These are phyloP conservation scores for Flaveria trinervia DNA, from an alignment of 129 eudicot genomes.

Conservation along the genomic window DNA sequence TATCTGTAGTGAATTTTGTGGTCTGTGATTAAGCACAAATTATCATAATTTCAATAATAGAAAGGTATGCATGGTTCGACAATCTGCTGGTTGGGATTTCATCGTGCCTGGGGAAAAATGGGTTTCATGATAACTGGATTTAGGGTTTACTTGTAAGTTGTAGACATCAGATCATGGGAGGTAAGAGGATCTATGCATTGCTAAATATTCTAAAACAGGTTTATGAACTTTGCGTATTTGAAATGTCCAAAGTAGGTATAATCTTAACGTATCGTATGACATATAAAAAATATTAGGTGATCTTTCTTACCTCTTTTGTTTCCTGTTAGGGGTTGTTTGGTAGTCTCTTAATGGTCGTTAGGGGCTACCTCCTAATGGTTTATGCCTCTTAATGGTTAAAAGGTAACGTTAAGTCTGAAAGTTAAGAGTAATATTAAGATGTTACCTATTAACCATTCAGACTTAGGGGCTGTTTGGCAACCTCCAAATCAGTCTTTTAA, in stretches of 20 bases:
- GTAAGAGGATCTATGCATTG: background rate
- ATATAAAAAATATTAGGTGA: background rate
- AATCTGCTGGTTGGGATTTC: background rate
- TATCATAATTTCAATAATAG: slow-evolving; percentile 1
- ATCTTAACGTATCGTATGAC: background rate
- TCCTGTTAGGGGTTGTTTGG: no score
- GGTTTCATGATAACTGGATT: background rate
- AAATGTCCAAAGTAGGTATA: background rate
- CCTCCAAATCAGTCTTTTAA: no score
- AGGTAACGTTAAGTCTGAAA: no score
- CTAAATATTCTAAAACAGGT: background rate
- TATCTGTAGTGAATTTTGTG: slow-evolving; percentile 5
- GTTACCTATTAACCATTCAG: no score
- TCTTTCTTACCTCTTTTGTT: background rate
- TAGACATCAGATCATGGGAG: background rate
- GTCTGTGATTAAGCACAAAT: background rate
- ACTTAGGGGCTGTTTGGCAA: no score
- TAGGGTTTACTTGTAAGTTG: background rate
- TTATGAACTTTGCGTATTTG: slow-evolving; percentile 1
- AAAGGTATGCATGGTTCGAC: background rate
- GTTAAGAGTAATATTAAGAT: no score
- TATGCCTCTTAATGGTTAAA: no score
- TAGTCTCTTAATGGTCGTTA: no score
- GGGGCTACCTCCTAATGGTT: no score
- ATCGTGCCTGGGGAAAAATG: slow-evolving; percentile 1